Base-by-base conservation (phyloP, 352 stramenopile species). In the Blastocystis sp. region DNA sequence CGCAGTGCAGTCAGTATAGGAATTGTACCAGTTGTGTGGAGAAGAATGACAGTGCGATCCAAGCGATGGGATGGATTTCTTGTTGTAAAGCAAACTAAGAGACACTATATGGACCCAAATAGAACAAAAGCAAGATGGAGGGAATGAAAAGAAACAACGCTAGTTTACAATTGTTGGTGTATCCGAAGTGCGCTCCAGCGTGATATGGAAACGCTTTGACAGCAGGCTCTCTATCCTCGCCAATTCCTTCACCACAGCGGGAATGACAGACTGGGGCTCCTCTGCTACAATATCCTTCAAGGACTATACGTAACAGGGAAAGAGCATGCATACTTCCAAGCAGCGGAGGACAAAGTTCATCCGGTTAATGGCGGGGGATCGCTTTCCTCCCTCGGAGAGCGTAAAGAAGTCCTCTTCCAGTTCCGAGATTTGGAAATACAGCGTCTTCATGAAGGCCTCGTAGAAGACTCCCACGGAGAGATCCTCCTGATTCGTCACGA, bases 351-450 rank as follows among this genome's bases (percentile, higher is more conserved):
- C 71, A 66, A 81, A 81, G 56, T 81, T 81, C 28, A 2, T 62
- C 21, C 56, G 17, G 60, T 81, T 81, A 2, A 81, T 41, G 11
- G 61, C 61, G 40, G 61, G 61, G 0, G 21, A 53, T 65, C 66
- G 9, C 38, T 21, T 60, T 62, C 71, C 48, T 38, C 71, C 71
- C 17, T 81, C 41, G 4, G 43, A 48, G 11, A 81, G 23, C 28
- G 28, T 34, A 64, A 81, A 81, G 71, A 81, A 81, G n/a, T 81
- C 71, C 1, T 81, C 71, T 4, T 81, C 71, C 38, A 81, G 60
- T 53, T 81, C 71, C 17, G 40, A 62, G 3, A 81, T 17, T 23
- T 81, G 71, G 17, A 81, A 41, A 38, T 48, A 59, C 17, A 60
- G 43, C 53, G 71, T 65, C 23, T 81, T 81, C 71, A 81, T 81